Evolutionary conservation across 257 asterid species (phyloP), one percentile per base, ranked within the genome.

Genomic region (Solanum pinnatisectum): DNA sequence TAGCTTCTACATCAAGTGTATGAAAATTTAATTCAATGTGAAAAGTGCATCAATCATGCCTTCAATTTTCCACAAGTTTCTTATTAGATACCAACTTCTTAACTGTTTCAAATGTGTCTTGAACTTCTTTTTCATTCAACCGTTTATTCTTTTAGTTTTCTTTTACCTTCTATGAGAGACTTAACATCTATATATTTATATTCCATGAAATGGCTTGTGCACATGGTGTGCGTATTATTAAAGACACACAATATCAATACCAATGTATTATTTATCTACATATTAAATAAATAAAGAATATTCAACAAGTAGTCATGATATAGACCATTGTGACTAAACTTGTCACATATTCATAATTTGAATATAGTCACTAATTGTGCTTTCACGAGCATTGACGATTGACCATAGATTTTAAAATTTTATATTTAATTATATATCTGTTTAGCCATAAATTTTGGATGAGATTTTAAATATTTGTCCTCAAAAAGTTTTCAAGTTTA

Each of bases 1-100:
- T 86, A 72, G 71, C 88, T 86, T 86, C 88, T 44, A 86, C 74
- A 72, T 86, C 88, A 72, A 86, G 84, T 3, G 20, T 30, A 6
- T 37, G 33, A 23, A 42, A 71, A 33, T 86, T 22, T 30, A 65
- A 65, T 35, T 65, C 27, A 44, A 32, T 44, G 63, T 30, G 6
- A 16, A 72, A 84, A 65, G 36, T 65, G 77, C 79, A 84, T 8
- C 79, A 36, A 70, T 65, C 79, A 65, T 84, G 8, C n/a, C 60
- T 40, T 78, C 84, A 65, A n/a, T 10, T 65, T 65, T 65, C 72
- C 65, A 42, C 37, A 42, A 42, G 63, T 78, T 78, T 25, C 39
- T 35, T 40, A 68, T 78, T 23, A 36, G 87, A 39, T 36, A 35
- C 25, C 39, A 56, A 84, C 65, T 67, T 65, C 65, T 67, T 67